A percentile compares a stretch with the other conserved stretches of the same genome.
Conservation (phyloP, 495 filamentous ascomycete species). For the Penicillium daleae region DNA sequence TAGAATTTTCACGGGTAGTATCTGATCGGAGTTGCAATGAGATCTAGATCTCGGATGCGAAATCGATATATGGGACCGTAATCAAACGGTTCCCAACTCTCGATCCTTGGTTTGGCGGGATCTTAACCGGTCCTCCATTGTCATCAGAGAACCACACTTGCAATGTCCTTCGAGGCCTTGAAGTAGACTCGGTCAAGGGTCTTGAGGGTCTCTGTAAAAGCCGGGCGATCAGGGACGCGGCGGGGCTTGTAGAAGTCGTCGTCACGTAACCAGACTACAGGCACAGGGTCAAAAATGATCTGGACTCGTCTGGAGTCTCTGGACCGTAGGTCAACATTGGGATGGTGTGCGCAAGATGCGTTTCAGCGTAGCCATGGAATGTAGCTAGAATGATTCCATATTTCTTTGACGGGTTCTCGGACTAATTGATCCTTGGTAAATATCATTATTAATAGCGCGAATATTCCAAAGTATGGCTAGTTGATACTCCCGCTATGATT, state of each 20-base stretch:
- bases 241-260: constrained; percentile 23
- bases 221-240: constrained; percentile 19
- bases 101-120: neutral
- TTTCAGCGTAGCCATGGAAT: constrained; percentile 7
- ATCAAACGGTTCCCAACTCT: neutral
- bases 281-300: neutral
- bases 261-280: constrained; percentile 24
- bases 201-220: constrained; percentile 6
- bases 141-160: constrained; percentile 20
- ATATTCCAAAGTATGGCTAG: neutral
- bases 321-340: neutral
- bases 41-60: constrained; percentile 1
- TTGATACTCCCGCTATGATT: neutral
- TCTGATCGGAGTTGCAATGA: neutral
- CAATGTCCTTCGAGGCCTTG: neutral
- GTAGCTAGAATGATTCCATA: neutral
- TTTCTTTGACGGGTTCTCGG: neutral
- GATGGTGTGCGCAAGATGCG: constrained; percentile 1
- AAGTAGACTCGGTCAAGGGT: constrained; percentile 12
- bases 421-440: neutral
- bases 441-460: neutral
- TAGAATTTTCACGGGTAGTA: neutral
- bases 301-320: neutral
- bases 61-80: neutral
- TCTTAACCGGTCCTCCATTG: neutral